Evolutionary conservation across 495 filamentous ascomycete species (phyloP).

Genomic region (Cercophora samala): DNA sequence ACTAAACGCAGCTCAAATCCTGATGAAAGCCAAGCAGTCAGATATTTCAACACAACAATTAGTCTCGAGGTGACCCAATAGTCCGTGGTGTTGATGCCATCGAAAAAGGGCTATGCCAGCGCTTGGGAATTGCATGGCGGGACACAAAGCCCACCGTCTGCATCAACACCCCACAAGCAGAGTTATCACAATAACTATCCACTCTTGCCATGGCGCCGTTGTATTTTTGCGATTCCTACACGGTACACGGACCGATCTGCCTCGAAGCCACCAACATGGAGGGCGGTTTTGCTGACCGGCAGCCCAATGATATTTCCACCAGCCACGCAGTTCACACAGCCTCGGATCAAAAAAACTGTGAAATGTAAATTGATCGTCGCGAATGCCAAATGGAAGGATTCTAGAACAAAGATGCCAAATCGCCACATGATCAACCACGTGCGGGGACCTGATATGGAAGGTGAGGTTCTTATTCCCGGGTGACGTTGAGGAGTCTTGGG

Average conservation of each 20-base stretch:
- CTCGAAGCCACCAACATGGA: not conserved
- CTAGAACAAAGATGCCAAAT: not conserved
- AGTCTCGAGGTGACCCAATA: too few species aligned
- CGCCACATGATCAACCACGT: not conserved
- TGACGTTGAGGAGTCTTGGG: not conserved
- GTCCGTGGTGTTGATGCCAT: too few species aligned
- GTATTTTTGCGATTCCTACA: too few species aligned
- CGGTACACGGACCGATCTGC: not conserved
- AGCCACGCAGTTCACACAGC: not conserved
- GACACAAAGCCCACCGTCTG: too few species aligned
- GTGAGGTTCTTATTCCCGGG: not conserved
- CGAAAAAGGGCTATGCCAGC: too few species aligned
- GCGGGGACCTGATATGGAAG: not conserved
- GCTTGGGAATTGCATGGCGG: too few species aligned
- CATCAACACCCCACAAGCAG: too few species aligned
- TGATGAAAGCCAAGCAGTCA: too few species aligned
- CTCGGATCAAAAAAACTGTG: not conserved
- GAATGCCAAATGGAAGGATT: not conserved
- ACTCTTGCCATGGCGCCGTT: not conserved
- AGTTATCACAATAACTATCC: too few species aligned
- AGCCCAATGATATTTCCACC: not conserved
- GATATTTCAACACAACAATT: too few species aligned
- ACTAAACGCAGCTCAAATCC: too few species aligned
- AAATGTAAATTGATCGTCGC: not conserved
- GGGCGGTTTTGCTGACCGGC: not conserved